Evolutionary conservation across 805 yeast species (phyloP).

Genomic region (Candida alai): DNA sequence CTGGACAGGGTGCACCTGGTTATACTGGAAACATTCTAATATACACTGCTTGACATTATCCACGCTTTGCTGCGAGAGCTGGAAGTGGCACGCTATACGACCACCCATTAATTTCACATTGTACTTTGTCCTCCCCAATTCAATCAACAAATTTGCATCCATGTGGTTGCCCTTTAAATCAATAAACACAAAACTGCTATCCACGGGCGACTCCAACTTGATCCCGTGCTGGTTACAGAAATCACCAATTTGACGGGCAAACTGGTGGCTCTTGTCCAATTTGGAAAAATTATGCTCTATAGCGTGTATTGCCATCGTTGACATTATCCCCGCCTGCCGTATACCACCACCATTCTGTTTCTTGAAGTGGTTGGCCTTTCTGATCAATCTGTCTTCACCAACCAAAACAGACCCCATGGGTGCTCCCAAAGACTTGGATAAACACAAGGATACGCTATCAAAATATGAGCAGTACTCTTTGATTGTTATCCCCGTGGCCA

Average conservation of each 20-base stretch:
- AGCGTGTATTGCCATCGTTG: conserved; percentile 40
- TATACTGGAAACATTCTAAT: conserved; percentile 48
- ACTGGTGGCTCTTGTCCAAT: conserved; percentile 28
- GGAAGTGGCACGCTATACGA: conserved; percentile 37
- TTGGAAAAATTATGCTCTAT: conserved; percentile 36
- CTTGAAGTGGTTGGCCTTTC: conserved; percentile 42
- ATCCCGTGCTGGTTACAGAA: conserved; percentile 28
- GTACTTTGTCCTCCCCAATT: conserved; percentile 47
- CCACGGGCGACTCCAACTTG: conserved; percentile 32
- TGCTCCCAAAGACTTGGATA: conserved; percentile 41
- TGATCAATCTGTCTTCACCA: conserved; percentile 25
- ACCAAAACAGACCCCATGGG: conserved; percentile 43
- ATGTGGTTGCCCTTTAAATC: conserved; percentile 30
- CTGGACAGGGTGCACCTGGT: conserved; percentile 8
- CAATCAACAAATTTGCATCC: conserved; percentile 21
- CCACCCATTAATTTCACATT: conserved; percentile 63
- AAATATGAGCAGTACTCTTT: conserved; percentile 37
- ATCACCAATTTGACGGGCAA: conserved; percentile 32
- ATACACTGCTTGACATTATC: conserved; percentile 44
- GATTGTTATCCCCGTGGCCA: conserved; percentile 36
- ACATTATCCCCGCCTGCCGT: conserved; percentile 38
- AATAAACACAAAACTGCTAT: conserved; percentile 40
- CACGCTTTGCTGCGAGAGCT: conserved; percentile 27
- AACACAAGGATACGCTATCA: conserved; percentile 41
- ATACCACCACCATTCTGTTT: conserved; percentile 45